Evolutionary conservation across 2,329 filamentous ascomycete genomes (phyloP), one percentile per base, ranked within the genome.

Genomic region (Diaporthe humulicola): DNA sequence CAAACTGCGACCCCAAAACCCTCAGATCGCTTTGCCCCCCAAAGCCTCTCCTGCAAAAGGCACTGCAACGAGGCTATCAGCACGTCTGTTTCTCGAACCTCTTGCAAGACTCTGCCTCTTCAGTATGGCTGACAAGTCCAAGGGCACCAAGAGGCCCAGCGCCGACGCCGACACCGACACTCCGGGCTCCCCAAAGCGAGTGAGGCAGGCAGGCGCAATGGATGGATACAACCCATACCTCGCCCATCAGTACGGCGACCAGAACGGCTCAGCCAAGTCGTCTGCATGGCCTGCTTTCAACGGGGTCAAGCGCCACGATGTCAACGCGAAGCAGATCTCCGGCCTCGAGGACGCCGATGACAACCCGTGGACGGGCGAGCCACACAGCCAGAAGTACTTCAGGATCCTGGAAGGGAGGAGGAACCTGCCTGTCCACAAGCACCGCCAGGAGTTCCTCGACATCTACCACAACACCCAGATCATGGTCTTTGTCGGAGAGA

Each of bases 401-500:
- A 91, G 92, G 80, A 99, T 99, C 81, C 87, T 99, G 80, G 91
- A 96, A 86, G 91, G 90, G 73, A 90, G 97, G 79, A 91, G 96
- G 82, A 93, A 95, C 79, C 90, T 99, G 76, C 97, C 97, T 19
- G 97, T 99, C 57, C 93, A 98, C 85, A 93, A 95, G 82, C 97
- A 99, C 85, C 93, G 95, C 89, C 92, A 97, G 84, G 97, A 99
- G 83, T 99, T 99, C 82, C 90, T 99, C 75, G 88, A 96, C 81
- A 91, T 98, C 81, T 99, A 97, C 86, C 97, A 99, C 81, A 92
- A 93, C 80, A 95, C 93, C 33, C 97, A 99, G 86, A 98, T 99
- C 79, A 92, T 99, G 76, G 97, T 99, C 80, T 98, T 99, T 81
- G 97, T 99, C 78, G 97, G 97, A 87, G 97, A 99, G 88, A 99